Evolutionary conservation across 345 rosid genomes (phyloP), one percentile per base, ranked within the genome.

Genomic region (Arabidopsis suecica): DNA sequence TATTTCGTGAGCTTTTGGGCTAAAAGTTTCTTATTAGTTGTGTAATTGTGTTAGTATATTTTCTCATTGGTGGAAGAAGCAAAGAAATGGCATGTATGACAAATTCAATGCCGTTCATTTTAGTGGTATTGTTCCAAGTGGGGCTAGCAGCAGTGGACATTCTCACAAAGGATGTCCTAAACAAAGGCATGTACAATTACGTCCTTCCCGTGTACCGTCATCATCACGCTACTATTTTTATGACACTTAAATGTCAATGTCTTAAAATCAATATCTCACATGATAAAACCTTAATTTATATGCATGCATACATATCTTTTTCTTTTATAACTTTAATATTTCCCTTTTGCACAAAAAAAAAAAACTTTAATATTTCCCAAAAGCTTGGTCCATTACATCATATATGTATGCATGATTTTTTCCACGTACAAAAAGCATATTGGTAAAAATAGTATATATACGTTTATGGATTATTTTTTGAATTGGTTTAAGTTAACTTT

Each of bases 141-240:
- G 97, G 96, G 7, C 71, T 88, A 3, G 90, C 92, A 1, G 93
- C 93, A 9, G 87, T 92, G 96, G 96, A 89, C 49, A 69, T 88
- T 62, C 78, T 88, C 23, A 71, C 88, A 16, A 92, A 92, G 55
- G 89, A 89, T 34, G 6, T 34, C 7, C 5, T 34, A 34, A 34
- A 34, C 38, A 34, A 34, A 34, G 38, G 7, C 38, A 34, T 4
- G 38, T 3, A 3, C 38, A 34, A 7, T 34, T 34, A 34, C 38
- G 38, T 3, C 7, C 3, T 34, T 34, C 6, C 38, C 38, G 7
- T 34, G 38, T 34, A 34, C 38, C 7, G 38, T 5, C 38, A 16
- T 16, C 18, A 16, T 16, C 18, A 16, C 18, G 18, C 18, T 16
- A 16, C 18, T 16, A 16, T 16, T 16, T 16, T 16, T 16, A 16